Conservation (phyloP, 2,329 filamentous ascomycete species). For the Aspergillus costaricaensis region DNA sequence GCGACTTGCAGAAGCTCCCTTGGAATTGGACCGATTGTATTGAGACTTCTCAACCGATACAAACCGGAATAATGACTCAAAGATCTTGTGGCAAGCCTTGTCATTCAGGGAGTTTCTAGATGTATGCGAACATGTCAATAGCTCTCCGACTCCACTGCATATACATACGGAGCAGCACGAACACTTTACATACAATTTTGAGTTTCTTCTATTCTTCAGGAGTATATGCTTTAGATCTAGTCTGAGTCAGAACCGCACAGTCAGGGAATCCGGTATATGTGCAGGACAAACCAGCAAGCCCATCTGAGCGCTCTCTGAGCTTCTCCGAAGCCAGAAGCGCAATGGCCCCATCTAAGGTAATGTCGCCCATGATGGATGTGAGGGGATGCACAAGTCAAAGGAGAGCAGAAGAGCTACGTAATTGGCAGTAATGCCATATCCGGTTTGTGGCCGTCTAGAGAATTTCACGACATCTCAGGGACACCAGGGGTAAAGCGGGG, state of each 20-base stretch:
- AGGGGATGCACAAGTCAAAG: background rate
- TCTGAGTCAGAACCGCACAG: constrained; percentile 16
- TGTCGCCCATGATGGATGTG: constrained; percentile 40
- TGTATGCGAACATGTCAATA: constrained; percentile 17
- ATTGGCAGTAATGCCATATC: background rate
- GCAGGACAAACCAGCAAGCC: constrained; percentile 48
- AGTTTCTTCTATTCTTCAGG: constrained; percentile 51
- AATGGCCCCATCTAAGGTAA: constrained; percentile 45
- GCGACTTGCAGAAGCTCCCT: constrained; percentile 55
- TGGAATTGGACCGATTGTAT: constrained; percentile 58
- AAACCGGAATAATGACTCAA: constrained; percentile 76
- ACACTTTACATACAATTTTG: constrained; percentile 36
- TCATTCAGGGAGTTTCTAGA: constrained; percentile 61
- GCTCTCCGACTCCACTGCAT: background rate
- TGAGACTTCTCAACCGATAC: constrained; percentile 68
- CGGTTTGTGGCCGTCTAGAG: background rate
- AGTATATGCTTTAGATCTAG: constrained; percentile 59
- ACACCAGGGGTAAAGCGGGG: background rate
- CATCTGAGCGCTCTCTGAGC: constrained; percentile 51
- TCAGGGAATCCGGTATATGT: background rate
- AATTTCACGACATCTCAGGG: background rate
- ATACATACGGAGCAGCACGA: background rate
- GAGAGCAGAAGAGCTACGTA: background rate
- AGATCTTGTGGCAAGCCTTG: constrained; percentile 77
- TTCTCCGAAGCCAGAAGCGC: constrained; percentile 46